Evolutionary conservation across 345 rosid genomes (phyloP).

Genomic region (Rhizophora apiculata): DNA sequence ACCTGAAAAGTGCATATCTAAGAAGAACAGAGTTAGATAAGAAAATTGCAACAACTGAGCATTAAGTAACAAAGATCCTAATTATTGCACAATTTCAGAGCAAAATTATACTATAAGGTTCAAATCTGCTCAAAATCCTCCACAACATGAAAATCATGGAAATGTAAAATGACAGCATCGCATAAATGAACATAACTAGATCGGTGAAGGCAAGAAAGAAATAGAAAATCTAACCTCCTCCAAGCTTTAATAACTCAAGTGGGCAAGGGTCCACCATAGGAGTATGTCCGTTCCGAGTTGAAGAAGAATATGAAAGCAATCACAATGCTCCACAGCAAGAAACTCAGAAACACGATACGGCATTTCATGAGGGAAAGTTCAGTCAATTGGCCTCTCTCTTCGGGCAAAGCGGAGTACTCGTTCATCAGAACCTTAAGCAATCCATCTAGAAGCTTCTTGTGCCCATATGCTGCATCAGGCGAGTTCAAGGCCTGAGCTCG

Average conservation of each 20-base stretch:
- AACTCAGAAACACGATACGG: conserved; percentile 10
- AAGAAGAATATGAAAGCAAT: conserved; percentile 13
- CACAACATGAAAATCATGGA: background rate
- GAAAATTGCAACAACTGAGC: no score
- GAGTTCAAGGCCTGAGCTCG: conserved; percentile 28
- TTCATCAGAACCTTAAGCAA: conserved; percentile 22
- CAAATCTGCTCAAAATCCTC: background rate
- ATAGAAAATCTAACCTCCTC: conserved; percentile 7
- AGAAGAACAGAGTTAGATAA: no score
- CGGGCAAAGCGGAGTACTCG: conserved; percentile 23
- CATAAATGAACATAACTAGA: background rate
- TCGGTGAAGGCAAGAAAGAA: background rate
- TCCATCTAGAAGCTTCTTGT: conserved; percentile 37
- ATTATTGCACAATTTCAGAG: no score
- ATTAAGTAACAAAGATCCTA: no score
- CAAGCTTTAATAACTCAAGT: conserved; percentile 18
- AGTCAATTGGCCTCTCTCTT: conserved; percentile 19
- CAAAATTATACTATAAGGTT: background rate
- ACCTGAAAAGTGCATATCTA: no score
- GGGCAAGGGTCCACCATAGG: conserved; percentile 27
- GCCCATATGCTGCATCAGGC: conserved; percentile 14
- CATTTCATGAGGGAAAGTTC: conserved; percentile 17
- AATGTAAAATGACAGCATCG: background rate
- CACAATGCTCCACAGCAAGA: conserved; percentile 28
- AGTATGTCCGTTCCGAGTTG: conserved; percentile 1